Conservation (phyloP, 2,329 filamentous ascomycete genomes). For the Sporothrix schenckii region DNA sequence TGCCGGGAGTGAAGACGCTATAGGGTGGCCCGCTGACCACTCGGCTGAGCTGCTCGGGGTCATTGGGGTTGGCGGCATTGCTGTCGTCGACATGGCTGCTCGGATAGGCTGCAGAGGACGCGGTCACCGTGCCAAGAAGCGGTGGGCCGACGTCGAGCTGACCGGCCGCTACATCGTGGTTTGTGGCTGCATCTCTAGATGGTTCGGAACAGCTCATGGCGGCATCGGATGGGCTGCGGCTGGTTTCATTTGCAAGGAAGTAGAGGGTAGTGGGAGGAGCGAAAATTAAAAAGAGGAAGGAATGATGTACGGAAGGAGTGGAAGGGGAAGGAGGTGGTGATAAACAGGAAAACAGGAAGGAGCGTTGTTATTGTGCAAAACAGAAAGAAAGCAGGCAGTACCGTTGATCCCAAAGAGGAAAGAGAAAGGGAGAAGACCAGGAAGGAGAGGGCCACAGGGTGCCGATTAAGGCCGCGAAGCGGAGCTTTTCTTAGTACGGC, state of each 20-base stretch:
- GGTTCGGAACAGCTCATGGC: slow-evolving; percentile 31
- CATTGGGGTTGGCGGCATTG: slow-evolving; percentile 27
- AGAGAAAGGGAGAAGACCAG: slow-evolving; percentile 7
- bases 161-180: slow-evolving; percentile 20
- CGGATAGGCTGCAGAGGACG: neutral
- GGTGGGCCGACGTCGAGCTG: neutral
- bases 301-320: neutral
- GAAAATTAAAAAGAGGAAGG: neutral
- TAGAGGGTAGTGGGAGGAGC: neutral
- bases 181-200: slow-evolving; percentile 1
- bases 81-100: slow-evolving; percentile 15
- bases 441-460: neutral
- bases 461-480: slow-evolving; percentile 23
- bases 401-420: neutral
- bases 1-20: slow-evolving; percentile 46
- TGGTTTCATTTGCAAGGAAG: slow-evolving; percentile 10
- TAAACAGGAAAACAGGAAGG: neutral
- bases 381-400: neutral
- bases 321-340: neutral
- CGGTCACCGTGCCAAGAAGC: slow-evolving; percentile 3
- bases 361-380: neutral
- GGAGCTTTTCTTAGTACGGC: slow-evolving; percentile 6
- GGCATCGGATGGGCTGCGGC: slow-evolving; percentile 31
- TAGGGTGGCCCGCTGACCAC: slow-evolving; percentile 48
- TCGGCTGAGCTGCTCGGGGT: slow-evolving; percentile 44